Base-by-base conservation (phyloP, 257 asterid species). In the Misopates orontium region DNA sequence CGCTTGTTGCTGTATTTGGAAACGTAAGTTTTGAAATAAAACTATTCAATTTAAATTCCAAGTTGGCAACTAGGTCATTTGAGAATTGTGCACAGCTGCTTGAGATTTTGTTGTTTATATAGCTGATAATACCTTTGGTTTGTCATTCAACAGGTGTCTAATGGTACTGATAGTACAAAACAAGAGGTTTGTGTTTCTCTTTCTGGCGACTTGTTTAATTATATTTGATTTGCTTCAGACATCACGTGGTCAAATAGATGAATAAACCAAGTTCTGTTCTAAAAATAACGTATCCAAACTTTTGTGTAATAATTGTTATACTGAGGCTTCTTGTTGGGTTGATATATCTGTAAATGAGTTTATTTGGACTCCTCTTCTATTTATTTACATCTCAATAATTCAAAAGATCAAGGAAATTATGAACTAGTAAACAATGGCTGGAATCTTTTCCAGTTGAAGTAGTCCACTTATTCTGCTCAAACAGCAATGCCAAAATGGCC, bases 1-100 rank as follows among this genome's bases (percentile, higher is more conserved):
- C 92, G 5, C 87, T 84, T 36, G 84, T 94, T 56, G 82, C 89
- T 61, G 79, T 86, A 60, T 94, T 94, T 79, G 99, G 99, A 77
- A 83, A 77, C 70, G 97, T 90, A 83, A 73, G 96, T 83, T 71
- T 69, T 45, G 31, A 25, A 59, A 51, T 20, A 1, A 22, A 39
- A 31, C 53, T 25, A 28, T 47, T 65, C 53, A 28, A 12, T 62
- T 69, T 62, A 44, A 23, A 50, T 50, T 19, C 23, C 41, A 21
- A 36, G 10, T 39, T 18, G 66, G 15, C 32, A 45, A 39, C 24
- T 28, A n/a, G 18, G 45, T 49, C 23, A 60, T 32, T 69, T 48
- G 28, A 52, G 15, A 45, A 42, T 66, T 31, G 15, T 52, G 47
- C 49, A 32, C 36, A 48, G 52, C 23, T 63, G 25, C 41, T 67